Evolutionary conservation across 352 stramenopile genomes (phyloP).

Genomic region (Globisporangium megalacanthum): DNA sequence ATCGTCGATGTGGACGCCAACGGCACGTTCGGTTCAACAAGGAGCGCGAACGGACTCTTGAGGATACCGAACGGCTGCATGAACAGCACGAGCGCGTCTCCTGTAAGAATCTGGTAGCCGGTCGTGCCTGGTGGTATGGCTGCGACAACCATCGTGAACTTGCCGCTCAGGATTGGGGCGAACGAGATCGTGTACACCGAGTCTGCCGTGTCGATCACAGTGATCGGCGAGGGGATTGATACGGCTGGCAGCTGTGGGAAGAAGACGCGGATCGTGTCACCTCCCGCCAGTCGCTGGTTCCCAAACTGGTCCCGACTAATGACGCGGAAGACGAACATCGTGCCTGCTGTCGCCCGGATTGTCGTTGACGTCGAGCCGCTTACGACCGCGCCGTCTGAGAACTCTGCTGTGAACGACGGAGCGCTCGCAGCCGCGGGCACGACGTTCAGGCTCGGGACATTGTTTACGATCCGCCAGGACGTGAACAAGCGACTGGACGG

Average conservation of each 20-base stretch:
- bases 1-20: conserved; percentile 26
- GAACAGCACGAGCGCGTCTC: conserved; percentile 22
- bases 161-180: conserved; percentile 24
- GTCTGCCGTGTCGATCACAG: conserved; percentile 28
- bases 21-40: conserved; percentile 29
- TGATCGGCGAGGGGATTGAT: conserved; percentile 8
- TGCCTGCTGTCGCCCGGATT: conserved; percentile 15
- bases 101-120: conserved; percentile 13
- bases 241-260: conserved; percentile 23
- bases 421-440: conserved; percentile 22
- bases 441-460: conserved; percentile 40
- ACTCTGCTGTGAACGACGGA: conserved; percentile 37
- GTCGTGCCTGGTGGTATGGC: conserved; percentile 18
- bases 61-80: conserved; percentile 33
- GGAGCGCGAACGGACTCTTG: conserved; percentile 37
- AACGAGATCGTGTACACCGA: conserved; percentile 38
- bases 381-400: conserved; percentile 3
- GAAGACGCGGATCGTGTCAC: conserved; percentile 31
- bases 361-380: not conserved
- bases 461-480: conserved; percentile 48
- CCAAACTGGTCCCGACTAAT: conserved; percentile 32
- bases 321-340: conserved; percentile 25
- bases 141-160: conserved; percentile 37
- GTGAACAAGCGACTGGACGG: conserved; percentile 39
- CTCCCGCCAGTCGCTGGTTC: conserved; percentile 29